Evolutionary conservation across 2,329 filamentous ascomycete species (phyloP), one percentile per base, ranked within the genome.

Genomic region (Ophiostoma sp.): DNA sequence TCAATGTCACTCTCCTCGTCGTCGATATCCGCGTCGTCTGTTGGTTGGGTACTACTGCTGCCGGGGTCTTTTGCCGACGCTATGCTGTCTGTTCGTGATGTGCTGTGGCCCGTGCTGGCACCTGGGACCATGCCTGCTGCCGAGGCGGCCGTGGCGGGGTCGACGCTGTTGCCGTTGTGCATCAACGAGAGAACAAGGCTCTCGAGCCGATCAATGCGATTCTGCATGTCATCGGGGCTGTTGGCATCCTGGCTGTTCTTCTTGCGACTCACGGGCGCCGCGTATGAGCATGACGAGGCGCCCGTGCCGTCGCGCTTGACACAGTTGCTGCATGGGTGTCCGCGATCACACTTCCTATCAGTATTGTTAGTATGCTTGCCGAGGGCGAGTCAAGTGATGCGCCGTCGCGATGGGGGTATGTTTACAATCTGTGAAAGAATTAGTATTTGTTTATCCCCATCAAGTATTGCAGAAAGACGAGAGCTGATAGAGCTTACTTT

Each of bases 161-260:
- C 83, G 69, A 84, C 76, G 69, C 81, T 83, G 73, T 85, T 81
- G 71, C 92, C 92, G 78, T 92, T 94, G 77, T 94, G 94, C 94
- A 98, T 97, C 77, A 98, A 80, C 36, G 93, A 96, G 74, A 98
- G 81, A 72, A 98, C 94, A 78, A 98, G 83, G 75, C 92, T 91
- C 84, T 98, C 94, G 74, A 98, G 85, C 76, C 94, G 88, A 82
- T 98, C 94, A 81, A 98, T 98, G 78, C 95, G 91, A 78, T 96
- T 96, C 82, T 98, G 94, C 94, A 98, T 97, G 80, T 97, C 94
- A 84, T 97, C 94, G 67, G 94, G 93, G 75, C 80, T 88, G 75
- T 80, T 88, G 69, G 84, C 81, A 75, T 84, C 80, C 72, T 80
- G 87, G 79, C 89, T 86, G 76, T 83, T 89, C 84, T 92, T 96